These are phyloP conservation scores for Seminavis robusta DNA, from an alignment of 108 stramenopile species.

Conservation along the genomic window DNA sequence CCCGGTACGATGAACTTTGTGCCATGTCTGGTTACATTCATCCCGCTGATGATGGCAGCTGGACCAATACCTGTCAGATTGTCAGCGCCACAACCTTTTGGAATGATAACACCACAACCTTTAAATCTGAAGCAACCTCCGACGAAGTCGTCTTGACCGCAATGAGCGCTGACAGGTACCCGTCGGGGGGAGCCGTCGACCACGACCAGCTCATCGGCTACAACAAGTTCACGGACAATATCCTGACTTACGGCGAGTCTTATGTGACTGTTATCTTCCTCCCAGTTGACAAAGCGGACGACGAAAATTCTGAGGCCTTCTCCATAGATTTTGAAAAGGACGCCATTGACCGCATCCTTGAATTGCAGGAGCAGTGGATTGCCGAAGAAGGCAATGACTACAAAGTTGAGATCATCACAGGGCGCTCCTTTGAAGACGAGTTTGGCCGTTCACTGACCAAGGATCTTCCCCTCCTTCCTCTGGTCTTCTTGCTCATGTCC, in stretches of 20 bases:
- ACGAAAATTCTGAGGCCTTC: too few species aligned
- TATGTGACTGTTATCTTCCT: constrained; percentile 10
- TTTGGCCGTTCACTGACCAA: constrained; percentile 2
- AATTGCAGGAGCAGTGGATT: not conserved
- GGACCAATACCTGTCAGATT: constrained; percentile 15
- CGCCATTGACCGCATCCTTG: constrained; percentile 10
- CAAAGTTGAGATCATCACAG: not conserved
- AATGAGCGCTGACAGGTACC: constrained; percentile 2
- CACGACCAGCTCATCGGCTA: constrained; percentile 4
- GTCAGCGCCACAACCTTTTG: constrained; percentile 5
- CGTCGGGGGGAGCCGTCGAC: not conserved
- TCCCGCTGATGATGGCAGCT: not conserved
- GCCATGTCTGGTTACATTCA: not conserved
- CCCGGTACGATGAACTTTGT: constrained; percentile 18
- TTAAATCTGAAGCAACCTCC: not conserved
- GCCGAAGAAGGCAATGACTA: not conserved
- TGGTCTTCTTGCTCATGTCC: constrained; percentile 14
- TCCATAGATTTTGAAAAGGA: constrained; percentile 17
- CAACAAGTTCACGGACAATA: not conserved
- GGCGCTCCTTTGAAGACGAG: constrained; percentile 6
- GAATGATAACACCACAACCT: constrained; percentile 6
- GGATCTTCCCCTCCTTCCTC: constrained; percentile 11
- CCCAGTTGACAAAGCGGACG: constrained; percentile 4
- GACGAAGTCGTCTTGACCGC: constrained; percentile 10
- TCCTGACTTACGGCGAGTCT: not conserved